Base-by-base conservation (phyloP, 768 basidiomycete species). In the Tricholoma matsutake region DNA sequence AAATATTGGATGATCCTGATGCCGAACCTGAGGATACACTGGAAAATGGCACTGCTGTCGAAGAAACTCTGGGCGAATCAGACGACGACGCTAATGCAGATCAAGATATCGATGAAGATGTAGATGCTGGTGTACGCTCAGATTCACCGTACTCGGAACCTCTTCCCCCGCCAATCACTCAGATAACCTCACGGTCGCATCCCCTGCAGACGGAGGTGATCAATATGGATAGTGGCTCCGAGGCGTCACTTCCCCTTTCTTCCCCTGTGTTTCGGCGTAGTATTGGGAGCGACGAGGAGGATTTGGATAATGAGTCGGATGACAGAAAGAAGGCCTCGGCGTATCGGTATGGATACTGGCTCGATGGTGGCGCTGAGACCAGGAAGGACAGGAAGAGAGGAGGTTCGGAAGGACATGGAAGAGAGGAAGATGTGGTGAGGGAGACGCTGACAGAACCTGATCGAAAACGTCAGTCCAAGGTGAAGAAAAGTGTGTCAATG, bases 311-410 rank as follows among this genome's bases (percentile, higher is more conserved):
- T 11, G 29, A 10, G 7, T 31, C 41, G 0, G 31, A 56, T 43
- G 32, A 47, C 20, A 18, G 37, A 29, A 61, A 61, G 20, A 47
- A 47, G 59, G 32, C 29, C 31, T 34, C 49, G 31, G 61, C 25
- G n/a, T 61, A 70, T 32, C 64, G 66, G 11, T 56, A 54, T 14
- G 72, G 71, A 3, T 74, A 76, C 64, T 63, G 69, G 2, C 72
- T 70, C 65, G 72, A 51, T 6, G 28, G 34, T n/a, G 58, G 56
- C 13, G 39, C 22, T 4, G 67, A 72, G 53, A 55, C 64, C 58
- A 54, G 65, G 39, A 49, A 31, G 37, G 8, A 22, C 9, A 28
- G 54, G 35, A 41, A 62, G 28, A 22, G 53, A 18, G 56, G 54
- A 18, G 56, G 16, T 43, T 31, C 29, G 20, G 18, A 41, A 9